Percentiles rank a stretch among this genome's conserved stretches.
phyloP scores from a whole-genome alignment of 2,329 filamentous ascomycete genomes.

The Acephala macrosclerotiorum region DNA sequence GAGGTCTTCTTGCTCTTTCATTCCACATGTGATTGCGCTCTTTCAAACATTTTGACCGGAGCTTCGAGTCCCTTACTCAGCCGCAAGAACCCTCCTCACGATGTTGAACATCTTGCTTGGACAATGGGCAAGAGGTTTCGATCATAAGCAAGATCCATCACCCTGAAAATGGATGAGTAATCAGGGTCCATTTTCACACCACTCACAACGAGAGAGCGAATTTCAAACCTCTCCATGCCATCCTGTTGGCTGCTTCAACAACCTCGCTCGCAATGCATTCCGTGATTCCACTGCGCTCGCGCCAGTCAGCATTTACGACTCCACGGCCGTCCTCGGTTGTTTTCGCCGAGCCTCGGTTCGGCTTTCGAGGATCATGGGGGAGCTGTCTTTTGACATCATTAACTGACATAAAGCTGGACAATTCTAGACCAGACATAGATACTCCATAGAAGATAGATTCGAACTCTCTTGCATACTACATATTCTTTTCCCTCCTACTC shows the following conservation, averaged over 20 bases:
- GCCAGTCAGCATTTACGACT: no score
- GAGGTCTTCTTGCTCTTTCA: background rate
- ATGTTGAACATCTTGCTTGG: no score
- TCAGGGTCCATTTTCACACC: no score
- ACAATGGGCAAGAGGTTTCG: no score
- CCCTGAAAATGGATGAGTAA: conserved; percentile 13
- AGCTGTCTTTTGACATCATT: conserved; percentile 1
- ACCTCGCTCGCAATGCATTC: no score
- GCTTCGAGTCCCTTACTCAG: background rate
- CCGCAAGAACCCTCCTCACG: no score
- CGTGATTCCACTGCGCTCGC: no score
- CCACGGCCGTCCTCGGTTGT: background rate
- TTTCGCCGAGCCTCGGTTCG: background rate
- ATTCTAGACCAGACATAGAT: conserved; percentile 2
- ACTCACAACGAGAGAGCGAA: no score
- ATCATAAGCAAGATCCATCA: conserved; percentile 4
- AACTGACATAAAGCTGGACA: background rate
- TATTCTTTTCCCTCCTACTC: background rate
- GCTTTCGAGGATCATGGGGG: background rate
- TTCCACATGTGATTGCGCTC: background rate
- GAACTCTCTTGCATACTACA: conserved; percentile 7
- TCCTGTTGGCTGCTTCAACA: no score
- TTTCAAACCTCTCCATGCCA: no score
- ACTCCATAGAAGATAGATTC: conserved; percentile 25
- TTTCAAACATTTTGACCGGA: background rate